Evolutionary conservation across 148 eudicot species (phyloP).

Genomic region (Persicaria tinctoria): DNA sequence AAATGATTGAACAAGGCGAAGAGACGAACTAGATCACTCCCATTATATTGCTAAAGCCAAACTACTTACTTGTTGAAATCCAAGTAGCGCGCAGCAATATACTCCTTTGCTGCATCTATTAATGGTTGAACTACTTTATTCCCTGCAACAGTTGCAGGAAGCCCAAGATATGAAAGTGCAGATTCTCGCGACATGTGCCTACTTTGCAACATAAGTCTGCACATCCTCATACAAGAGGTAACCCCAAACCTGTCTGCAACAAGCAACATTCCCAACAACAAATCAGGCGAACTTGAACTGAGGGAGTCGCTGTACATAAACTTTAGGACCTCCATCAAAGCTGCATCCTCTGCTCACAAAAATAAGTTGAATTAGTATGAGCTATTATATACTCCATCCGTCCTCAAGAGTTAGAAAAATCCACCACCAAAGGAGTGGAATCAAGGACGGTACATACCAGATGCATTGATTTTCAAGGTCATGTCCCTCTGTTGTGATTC

Average conservation of each 20-base stretch:
- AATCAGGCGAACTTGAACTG: constrained; percentile 40
- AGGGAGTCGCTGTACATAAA: constrained; percentile 66
- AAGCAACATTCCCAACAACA: constrained; percentile 67
- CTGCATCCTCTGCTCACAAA: constrained; percentile 62
- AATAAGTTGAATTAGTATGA: not conserved
- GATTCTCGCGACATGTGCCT: constrained; percentile 68
- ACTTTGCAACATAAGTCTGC: constrained; percentile 46
- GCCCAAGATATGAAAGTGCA: constrained; percentile 59
- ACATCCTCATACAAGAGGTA: constrained; percentile 67
- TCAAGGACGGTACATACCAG: not conserved
- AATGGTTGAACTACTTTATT: constrained; percentile 75
- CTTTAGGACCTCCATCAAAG: constrained; percentile 70
- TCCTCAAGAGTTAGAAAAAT: not conserved
- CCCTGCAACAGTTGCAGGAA: constrained; percentile 70
- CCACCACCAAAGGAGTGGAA: not conserved
- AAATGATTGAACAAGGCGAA: not conserved
- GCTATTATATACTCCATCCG: too few species aligned
- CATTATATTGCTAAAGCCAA: not conserved
- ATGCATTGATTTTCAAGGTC: not conserved
- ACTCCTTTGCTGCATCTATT: constrained; percentile 65
- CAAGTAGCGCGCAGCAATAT: constrained; percentile 55
- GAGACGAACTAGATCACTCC: not conserved
- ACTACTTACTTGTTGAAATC: constrained; percentile 56
- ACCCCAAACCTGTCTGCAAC: constrained; percentile 82
- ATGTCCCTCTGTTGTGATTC: not conserved